Conservation (phyloP, 148 eudicot species). For the Amaranthus cruentus region DNA sequence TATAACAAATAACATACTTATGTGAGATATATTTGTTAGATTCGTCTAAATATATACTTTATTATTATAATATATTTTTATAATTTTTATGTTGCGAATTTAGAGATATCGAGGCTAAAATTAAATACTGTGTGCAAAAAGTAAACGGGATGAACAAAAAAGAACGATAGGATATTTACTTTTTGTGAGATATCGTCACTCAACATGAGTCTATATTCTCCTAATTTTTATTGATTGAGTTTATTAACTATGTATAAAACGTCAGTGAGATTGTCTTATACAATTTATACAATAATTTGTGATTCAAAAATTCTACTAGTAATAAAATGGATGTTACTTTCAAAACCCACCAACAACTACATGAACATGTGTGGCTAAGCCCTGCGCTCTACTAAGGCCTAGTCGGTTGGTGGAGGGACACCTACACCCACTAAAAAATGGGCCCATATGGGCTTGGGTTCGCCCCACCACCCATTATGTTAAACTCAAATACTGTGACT, state of each 20-base stretch:
- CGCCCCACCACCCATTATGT: neutral
- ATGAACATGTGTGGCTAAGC: slow-evolving; percentile 6
- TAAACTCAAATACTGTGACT: neutral
- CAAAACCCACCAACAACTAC: neutral
- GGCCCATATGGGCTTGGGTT: slow-evolving; percentile 13
- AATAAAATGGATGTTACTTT: neutral
- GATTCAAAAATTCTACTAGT: neutral
- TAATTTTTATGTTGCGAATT: no score
- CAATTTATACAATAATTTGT: neutral
- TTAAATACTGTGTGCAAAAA: no score
- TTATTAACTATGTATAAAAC: no score
- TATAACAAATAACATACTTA: no score
- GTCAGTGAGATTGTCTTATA: no score
- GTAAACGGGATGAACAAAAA: neutral
- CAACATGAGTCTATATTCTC: no score
- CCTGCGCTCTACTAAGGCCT: neutral
- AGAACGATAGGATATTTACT: neutral
- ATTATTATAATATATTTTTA: no score
- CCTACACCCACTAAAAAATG: neutral
- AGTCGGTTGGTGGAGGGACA: slow-evolving; percentile 11
- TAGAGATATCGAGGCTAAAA: no score
- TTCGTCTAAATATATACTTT: no score
- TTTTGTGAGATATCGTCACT: neutral
- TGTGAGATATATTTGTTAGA: no score
- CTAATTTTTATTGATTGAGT: no score